phyloP scores from a whole-genome alignment of 148 eudicot species.

The Cornus kousa region DNA sequence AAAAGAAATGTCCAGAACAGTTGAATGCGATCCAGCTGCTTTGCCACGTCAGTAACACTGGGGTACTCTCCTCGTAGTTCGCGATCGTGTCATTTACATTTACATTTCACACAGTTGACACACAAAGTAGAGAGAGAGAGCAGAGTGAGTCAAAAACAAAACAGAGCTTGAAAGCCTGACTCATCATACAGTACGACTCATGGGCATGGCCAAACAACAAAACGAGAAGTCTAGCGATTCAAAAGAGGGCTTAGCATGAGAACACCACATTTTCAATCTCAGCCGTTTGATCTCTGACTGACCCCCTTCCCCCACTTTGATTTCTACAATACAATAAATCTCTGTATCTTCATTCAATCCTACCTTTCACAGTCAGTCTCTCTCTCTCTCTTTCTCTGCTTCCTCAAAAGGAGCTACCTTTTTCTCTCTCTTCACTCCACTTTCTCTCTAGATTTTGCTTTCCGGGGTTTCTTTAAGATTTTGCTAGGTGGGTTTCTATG shows the following conservation, averaged over 20 bases:
- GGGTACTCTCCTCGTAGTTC: background rate
- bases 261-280: background rate
- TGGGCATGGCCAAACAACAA: too few species aligned
- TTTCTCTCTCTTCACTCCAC: background rate
- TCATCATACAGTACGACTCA: background rate
- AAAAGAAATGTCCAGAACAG: background rate
- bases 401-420: background rate
- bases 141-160: background rate
- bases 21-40: slow-evolving; percentile 4
- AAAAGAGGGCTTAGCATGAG: background rate
- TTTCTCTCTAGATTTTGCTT: background rate
- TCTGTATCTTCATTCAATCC: background rate
- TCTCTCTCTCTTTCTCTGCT: background rate
- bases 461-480: background rate
- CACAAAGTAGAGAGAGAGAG: background rate
- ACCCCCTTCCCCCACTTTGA: background rate
- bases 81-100: background rate
- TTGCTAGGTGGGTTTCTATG: slow-evolving; percentile 9
- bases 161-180: background rate
- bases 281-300: background rate
- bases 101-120: background rate
- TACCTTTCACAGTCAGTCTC: background rate
- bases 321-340: background rate
- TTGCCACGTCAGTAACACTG: background rate
- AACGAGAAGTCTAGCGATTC: background rate